Base-by-base conservation (phyloP, 768 basidiomycete species). In the Tulasnella sp. region DNA sequence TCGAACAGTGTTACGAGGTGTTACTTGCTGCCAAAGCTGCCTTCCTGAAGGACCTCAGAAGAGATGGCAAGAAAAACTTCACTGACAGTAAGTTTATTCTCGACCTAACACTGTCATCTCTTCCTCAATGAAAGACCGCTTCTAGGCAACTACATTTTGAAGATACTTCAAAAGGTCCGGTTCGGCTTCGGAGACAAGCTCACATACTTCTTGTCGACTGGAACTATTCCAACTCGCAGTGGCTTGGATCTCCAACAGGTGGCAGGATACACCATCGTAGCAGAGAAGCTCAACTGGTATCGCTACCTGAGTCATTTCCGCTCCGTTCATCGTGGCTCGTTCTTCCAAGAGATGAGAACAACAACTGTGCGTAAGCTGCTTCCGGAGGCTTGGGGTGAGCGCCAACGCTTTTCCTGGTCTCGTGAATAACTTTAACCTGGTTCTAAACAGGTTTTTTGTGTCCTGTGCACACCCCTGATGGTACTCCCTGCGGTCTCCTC, bases 221-320 rank as follows among this genome's bases (percentile, higher is more conserved):
- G 96, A 25, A 98, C 98, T 66, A 75, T 99, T 23, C 77, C 93
- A 51, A 94, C 96, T 7, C 91, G 90, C 0, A 84, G 90, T 1
- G 96, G 96, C 59, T 81, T 99, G 54, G 96, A 98, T 71, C 73
- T 99, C 14, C 94, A 98, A 68, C 96, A 99, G 69, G 84, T 93
- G 0, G 85, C 92, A 15, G 96, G 96, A n/a, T 98, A 94, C 71
- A 98, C 96, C 1, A 96, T 99, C 63, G 86, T 98, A 32, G 96
- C 93, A 4, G 96, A 99, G 73, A 98, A 98, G 70, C 76, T 99
- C 59, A 99, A 99, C 69, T 99, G 96, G 82, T 84, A 87, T 63
- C 90, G 96, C 35, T 99, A 97, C 69, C 91, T 99, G 69, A 87
- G 86, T 66, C 96, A 99, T 72, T 99, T 99, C 75, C 78, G 96